Conservation (phyloP, 1,284 basidiomycete species). For the Phylloporus sp. region DNA sequence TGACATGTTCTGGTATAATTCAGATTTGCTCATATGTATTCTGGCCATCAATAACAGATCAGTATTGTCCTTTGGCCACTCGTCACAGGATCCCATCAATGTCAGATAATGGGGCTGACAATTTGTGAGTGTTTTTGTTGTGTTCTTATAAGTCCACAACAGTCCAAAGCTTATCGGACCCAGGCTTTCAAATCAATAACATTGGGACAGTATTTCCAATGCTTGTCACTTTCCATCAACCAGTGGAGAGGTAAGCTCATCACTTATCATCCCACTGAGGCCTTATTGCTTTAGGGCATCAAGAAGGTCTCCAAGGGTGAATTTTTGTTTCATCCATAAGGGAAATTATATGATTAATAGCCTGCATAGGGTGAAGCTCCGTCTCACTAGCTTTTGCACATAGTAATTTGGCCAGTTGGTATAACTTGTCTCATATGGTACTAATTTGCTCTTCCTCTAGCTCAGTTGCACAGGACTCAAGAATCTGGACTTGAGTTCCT, state of each 20-base stretch:
- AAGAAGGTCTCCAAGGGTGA: background rate
- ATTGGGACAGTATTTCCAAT: constrained; percentile 35
- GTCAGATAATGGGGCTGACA: constrained; percentile 39
- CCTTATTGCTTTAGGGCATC: background rate
- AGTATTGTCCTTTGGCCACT: constrained; percentile 23
- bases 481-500: background rate
- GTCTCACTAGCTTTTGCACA: background rate
- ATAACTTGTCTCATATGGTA: too few relatives aligned
- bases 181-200: constrained; percentile 37
- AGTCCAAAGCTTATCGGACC: constrained; percentile 21
- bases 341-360: constrained; percentile 24
- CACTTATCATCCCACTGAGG: background rate
- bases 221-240: background rate
- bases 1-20: constrained; percentile 38
- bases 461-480: background rate
- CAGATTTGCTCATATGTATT: constrained; percentile 44
- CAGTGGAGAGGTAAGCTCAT: background rate
- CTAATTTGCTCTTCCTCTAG: background rate
- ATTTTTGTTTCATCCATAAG: constrained; percentile 22
- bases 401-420: background rate
- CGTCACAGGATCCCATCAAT: constrained; percentile 33
- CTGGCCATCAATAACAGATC: constrained; percentile 35
- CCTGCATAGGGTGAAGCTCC: background rate
- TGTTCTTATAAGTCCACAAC: constrained; percentile 25
- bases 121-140: constrained; percentile 42